Base-by-base conservation (phyloP, 2,329 filamentous ascomycete species). In the Raffaelea albimanens region DNA sequence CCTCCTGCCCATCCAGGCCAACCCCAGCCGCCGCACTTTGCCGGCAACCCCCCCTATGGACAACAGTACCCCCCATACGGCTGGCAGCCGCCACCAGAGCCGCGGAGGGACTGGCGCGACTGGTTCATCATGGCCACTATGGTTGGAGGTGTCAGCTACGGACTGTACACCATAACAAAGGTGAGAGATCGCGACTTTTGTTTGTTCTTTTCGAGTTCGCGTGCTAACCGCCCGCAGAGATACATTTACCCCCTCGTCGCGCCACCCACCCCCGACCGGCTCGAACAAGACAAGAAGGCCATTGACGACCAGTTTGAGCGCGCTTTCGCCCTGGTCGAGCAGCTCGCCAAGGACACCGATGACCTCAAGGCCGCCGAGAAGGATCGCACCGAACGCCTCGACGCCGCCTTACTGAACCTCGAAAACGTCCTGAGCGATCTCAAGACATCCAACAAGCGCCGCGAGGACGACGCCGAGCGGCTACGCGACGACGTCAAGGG, bases 41-140 rank as follows among this genome's bases (percentile, higher is more conserved):
- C 25, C 13, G 67, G 67, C 40, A 63, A 38, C 7, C 13, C 64
- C 46, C 75, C 75, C 47, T 52, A 51, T 11, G 52, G 45, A 21
- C 66, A 67, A 21, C 66, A 67, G 51, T 68, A 74, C 50, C 68
- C 63, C 19, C 67, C 67, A 2, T 71, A 72, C 49, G 69, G 73
- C 55, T 82, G 78, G 78, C 78, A 79, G 58, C 71, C 71, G 25
- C 68, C 66, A 23, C 74, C 74, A 1, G 71, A 76, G 47, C 89
- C 89, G 3, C 83, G 81, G 61, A 76, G 93, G 60, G 93, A 98
- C 67, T 98, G 93, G 93, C 79, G 94, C 52, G 93, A 98, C 63
- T 97, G 89, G 86, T 98, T 98, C 67, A 97, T 98, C 66, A 95
- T 97, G 88, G 93, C 93, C 8, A 98, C 93, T 0, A 87, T 97